A percentile compares a stretch with the other conserved stretches of the same genome.
phyloP scores from a whole-genome alignment of 2,329 filamentous ascomycete genomes.

The Zarea fungicola region DNA sequence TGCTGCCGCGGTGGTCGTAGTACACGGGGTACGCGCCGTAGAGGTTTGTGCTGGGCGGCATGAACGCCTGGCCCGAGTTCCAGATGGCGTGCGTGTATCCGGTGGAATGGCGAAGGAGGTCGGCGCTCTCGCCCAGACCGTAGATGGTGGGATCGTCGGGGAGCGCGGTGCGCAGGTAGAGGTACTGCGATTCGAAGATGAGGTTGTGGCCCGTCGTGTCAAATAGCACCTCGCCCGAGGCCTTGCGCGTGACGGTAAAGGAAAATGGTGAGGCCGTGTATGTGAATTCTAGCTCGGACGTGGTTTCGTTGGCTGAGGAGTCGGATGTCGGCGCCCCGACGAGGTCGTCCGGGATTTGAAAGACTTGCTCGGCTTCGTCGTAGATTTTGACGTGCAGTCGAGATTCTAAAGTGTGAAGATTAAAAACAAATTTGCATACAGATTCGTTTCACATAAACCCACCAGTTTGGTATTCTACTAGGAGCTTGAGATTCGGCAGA shows the following conservation, averaged over 20 bases:
- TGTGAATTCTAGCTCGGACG: constrained; percentile 43
- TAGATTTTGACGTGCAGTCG: too few species aligned
- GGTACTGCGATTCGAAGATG: constrained; percentile 73
- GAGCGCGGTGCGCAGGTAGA: constrained; percentile 65
- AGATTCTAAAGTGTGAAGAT: neutral
- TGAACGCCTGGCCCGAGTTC: constrained; percentile 57
- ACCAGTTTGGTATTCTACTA: constrained; percentile 4
- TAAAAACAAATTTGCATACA: too few species aligned
- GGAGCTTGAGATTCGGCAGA: constrained; percentile 6
- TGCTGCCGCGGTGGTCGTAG: constrained; percentile 58
- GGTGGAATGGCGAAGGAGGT: constrained; percentile 62
- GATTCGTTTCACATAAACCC: neutral
- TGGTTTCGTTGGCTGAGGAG: constrained; percentile 15
- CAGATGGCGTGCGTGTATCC: constrained; percentile 57
- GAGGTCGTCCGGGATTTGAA: neutral
- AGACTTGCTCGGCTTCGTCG: neutral
- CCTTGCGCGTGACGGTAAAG: constrained; percentile 50
- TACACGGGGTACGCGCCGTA: constrained; percentile 75
- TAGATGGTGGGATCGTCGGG: constrained; percentile 67
- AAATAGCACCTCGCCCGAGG: constrained; percentile 52
- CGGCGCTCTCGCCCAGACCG: constrained; percentile 72
- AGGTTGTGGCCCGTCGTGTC: constrained; percentile 62
- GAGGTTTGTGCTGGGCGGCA: constrained; percentile 59
- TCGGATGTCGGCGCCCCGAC: neutral
- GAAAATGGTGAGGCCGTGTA: constrained; percentile 53